Conservation (phyloP, 495 filamentous ascomycete species). For the Penicillium argentinense region DNA sequence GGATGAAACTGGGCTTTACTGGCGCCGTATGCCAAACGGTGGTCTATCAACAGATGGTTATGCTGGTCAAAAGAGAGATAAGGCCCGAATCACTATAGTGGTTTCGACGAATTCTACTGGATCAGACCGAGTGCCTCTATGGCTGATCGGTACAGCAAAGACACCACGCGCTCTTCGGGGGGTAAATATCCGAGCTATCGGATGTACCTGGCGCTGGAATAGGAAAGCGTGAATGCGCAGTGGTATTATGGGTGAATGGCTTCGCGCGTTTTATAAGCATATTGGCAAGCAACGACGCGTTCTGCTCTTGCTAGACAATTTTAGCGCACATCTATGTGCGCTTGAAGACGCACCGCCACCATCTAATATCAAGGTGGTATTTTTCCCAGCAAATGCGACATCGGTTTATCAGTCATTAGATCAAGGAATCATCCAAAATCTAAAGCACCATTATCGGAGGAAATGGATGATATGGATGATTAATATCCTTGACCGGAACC, state of each 20-base stretch:
- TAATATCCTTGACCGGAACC: no score
- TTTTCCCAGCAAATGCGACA: no score
- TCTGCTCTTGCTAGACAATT: no score
- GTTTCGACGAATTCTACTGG: constrained; percentile 18
- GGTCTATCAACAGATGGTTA: constrained; percentile 3
- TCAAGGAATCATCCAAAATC: no score
- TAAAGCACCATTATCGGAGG: no score
- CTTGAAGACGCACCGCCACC: no score
- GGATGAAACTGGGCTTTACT: constrained; percentile 11
- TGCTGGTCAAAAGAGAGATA: constrained; percentile 6
- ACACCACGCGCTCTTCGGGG: constrained; percentile 15
- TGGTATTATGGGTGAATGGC: constrained; percentile 22
- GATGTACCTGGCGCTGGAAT: constrained; percentile 19
- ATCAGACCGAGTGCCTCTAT: constrained; percentile 17
- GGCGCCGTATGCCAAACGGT: constrained; percentile 11
- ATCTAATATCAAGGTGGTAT: no score
- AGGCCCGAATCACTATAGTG: constrained; percentile 18
- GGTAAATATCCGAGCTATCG: constrained; percentile 9
- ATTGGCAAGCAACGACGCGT: no score
- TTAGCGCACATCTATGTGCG: no score
- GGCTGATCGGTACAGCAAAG: constrained; percentile 23
- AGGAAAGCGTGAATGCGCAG: constrained; percentile 26
- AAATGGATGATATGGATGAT: no score
- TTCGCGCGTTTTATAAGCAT: constrained; percentile 20
- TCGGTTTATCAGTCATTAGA: no score